Evolutionary conservation across 1,139 yeast species (phyloP), one percentile per base, ranked within the genome.

Genomic region (Geotrichum reessii): DNA sequence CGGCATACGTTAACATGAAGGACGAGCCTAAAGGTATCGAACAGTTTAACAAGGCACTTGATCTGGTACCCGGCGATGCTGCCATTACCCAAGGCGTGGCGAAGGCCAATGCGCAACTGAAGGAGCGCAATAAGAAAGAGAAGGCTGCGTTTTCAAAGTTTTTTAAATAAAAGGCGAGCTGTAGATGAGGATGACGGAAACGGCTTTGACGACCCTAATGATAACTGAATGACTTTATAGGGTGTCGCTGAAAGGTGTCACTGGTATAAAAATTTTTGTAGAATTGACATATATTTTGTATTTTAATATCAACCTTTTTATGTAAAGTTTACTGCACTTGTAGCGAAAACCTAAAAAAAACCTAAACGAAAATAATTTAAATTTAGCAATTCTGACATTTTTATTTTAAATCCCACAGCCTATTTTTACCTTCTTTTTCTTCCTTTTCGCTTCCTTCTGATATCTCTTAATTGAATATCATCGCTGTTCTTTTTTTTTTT

Each of bases 121-220:
- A 82, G 65, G 76, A 74, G 7, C 80, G 90, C 64, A 79, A 76
- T 60, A 84, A 83, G 51, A 85, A 85, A 72, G 90, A 89, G 69
- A 86, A 84, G 76, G 87, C 99, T 65, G 92, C 96, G 1, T 81
- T 87, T 77, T 76, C 90, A 58, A 89, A 87, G 72, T 85, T 89
- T 76, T 90, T 90, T 63, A 62, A 66, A 2, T 37, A 37, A 19
- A 37, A n/a, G 17, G 17, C 44, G 9, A 37, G 44, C n/a, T 8
- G 44, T 37, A 19, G 44, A 37, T 14, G 17, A 37, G 5, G n/a
- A 37, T 8, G 21, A 37, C 17, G 44, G 44, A 17, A 37, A 37
- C 44, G 44, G n/a, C 44, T 37, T 19, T 37, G 21, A 37, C 44
- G 44, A 37, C 19, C 19, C 44, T 37, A 37, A 37, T 14, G 44